Evolutionary conservation across 1,139 yeast genomes (phyloP).

Genomic region (Geotrichum candidum): DNA sequence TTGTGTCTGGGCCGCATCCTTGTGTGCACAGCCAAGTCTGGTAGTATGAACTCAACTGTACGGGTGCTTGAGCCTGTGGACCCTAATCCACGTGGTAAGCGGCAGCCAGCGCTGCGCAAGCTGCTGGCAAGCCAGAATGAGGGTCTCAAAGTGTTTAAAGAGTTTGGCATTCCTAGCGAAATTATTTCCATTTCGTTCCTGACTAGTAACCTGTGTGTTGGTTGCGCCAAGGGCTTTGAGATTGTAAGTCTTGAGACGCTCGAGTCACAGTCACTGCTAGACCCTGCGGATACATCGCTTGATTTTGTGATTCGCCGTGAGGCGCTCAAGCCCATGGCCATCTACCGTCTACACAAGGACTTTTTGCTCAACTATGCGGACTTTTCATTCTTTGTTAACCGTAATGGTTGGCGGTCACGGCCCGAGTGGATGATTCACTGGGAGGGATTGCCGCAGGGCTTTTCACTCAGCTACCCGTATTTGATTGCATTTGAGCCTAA

Average conservation of each 20-base stretch:
- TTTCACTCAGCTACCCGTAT: constrained; percentile 92
- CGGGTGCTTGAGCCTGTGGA: constrained; percentile 83
- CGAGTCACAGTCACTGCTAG: constrained; percentile 70
- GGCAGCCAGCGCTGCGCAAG: constrained; percentile 47
- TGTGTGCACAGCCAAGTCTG: constrained; percentile 83
- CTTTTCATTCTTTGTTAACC: constrained; percentile 87
- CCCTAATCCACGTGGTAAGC: constrained; percentile 37
- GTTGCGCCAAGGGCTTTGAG: constrained; percentile 95
- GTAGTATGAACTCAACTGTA: constrained; percentile 65
- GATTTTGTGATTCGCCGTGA: constrained; percentile 92
- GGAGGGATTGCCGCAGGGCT: constrained; percentile 93
- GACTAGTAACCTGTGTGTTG: constrained; percentile 84
- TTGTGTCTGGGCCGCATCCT: constrained; percentile 83
- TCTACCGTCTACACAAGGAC: constrained; percentile 82
- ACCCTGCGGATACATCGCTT: constrained; percentile 93
- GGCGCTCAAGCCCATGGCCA: constrained; percentile 81
- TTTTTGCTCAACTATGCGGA: constrained; percentile 84
- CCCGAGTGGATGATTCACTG: constrained; percentile 93
- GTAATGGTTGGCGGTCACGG: constrained; percentile 94
- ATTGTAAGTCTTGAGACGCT: constrained; percentile 76
- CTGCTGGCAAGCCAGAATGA: constrained; percentile 40
- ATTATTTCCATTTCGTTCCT: constrained; percentile 88
- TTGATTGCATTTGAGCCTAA: constrained; percentile 82
- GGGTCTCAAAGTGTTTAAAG: constrained; percentile 65
- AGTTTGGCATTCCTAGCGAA: constrained; percentile 76